A percentile compares a stretch with the other conserved stretches of the same genome.
These are phyloP conservation scores for Colletotrichum melonis DNA, from an alignment of 2,329 filamentous ascomycete species.

Conservation along the genomic window DNA sequence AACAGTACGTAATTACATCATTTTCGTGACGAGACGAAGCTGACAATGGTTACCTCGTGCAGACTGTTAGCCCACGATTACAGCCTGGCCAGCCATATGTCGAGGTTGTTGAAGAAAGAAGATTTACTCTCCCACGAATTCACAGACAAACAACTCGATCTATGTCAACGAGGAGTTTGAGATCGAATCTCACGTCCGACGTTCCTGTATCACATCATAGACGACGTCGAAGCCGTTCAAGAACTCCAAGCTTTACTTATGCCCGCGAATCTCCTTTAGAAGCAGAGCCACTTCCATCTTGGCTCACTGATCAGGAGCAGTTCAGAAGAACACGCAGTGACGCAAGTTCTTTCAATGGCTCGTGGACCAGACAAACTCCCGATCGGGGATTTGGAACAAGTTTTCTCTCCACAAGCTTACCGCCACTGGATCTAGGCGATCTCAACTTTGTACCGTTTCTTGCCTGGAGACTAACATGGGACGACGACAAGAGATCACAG, in stretches of 20 bases:
- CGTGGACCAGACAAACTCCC: neutral
- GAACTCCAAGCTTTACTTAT: neutral
- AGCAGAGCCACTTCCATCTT: neutral
- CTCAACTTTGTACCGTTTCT: neutral
- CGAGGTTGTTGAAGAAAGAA: neutral
- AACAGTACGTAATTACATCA: neutral
- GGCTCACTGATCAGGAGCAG: neutral
- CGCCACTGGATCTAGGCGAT: neutral
- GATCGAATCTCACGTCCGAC: neutral
- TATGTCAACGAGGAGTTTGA: neutral
- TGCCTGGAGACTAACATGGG: constrained; percentile 9
- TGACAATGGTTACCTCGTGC: neutral
- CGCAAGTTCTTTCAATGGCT: neutral
- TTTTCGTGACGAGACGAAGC: neutral
- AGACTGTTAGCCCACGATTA: neutral
- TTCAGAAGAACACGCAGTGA: neutral
- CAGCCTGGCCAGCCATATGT: neutral
- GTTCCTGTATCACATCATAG: neutral
- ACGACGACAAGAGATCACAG: neutral
- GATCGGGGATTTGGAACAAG: neutral
- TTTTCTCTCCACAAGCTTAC: neutral
- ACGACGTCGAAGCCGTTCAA: neutral
- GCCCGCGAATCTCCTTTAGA: neutral
- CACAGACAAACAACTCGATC: neutral
- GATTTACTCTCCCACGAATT: neutral